Evolutionary conservation across 768 basidiomycete genomes (phyloP).

Genomic region (Melanogaster broomeanus): DNA sequence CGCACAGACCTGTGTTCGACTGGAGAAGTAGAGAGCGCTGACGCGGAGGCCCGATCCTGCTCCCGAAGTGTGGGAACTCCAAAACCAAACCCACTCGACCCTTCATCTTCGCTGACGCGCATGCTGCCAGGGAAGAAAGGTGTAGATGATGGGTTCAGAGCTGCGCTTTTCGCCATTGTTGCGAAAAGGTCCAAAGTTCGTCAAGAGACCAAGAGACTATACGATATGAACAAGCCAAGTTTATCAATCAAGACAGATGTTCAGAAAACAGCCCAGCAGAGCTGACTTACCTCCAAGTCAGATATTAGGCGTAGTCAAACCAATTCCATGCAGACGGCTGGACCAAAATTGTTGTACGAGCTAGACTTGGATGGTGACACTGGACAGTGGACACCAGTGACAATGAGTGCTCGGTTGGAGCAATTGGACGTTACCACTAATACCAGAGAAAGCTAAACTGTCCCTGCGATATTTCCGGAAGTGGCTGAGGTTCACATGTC

Average conservation of each 20-base stretch:
- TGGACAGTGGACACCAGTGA: slow-evolving; percentile 6
- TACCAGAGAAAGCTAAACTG: too few species aligned
- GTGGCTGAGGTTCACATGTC: slow-evolving; percentile 12
- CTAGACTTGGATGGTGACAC: not conserved
- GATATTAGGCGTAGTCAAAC: slow-evolving; percentile 12
- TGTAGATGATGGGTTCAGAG: slow-evolving; percentile 79
- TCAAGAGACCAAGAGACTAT: slow-evolving; percentile 26
- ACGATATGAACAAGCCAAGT: slow-evolving; percentile 1
- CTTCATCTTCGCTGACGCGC: slow-evolving; percentile 59
- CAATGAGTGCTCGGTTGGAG: slow-evolving; percentile 8
- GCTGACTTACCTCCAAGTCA: slow-evolving; percentile 24
- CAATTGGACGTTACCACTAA: slow-evolving; percentile 17
- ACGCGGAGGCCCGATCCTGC: slow-evolving; percentile 48
- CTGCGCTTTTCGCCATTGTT: slow-evolving; percentile 73
- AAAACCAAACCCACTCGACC: slow-evolving; percentile 44
- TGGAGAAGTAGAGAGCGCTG: slow-evolving; percentile 59
- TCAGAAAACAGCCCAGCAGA: not conserved
- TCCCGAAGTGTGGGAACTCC: slow-evolving; percentile 47
- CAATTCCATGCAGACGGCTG: slow-evolving; percentile 29
- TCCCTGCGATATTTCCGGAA: slow-evolving; percentile 13
- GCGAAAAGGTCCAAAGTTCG: slow-evolving; percentile 14
- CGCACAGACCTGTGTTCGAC: slow-evolving; percentile 67
- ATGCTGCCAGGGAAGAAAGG: slow-evolving; percentile 78
- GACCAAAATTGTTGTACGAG: not conserved
- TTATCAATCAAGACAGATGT: slow-evolving; percentile 1